These are phyloP conservation scores for Ceratopteris richardii DNA, from an alignment of 75 land plant genomes.

Conservation along the genomic window DNA sequence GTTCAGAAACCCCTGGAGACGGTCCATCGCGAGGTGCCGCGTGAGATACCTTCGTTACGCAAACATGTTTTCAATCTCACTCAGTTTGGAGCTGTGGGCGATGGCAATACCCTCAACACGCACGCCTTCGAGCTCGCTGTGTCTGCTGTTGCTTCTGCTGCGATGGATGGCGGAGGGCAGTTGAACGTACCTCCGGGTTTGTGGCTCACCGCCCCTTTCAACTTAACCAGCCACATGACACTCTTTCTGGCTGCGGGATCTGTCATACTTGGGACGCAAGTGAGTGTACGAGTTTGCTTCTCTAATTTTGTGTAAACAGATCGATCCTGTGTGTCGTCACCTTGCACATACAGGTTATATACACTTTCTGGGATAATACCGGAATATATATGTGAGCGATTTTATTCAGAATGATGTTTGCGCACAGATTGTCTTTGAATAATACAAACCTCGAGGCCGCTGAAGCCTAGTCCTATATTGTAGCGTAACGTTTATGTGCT, in stretches of 20 bases:
- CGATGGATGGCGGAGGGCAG: constrained; percentile 69
- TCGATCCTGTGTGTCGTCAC: too few relatives aligned
- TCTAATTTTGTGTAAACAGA: too few relatives aligned
- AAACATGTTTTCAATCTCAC: constrained; percentile 73
- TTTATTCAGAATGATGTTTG: background rate
- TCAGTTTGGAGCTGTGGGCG: constrained; percentile 91
- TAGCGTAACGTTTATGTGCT: too few relatives aligned
- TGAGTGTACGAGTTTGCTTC: too few relatives aligned
- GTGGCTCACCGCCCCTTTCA: constrained; percentile 98
- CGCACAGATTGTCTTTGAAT: too few relatives aligned
- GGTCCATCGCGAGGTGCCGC: too few relatives aligned
- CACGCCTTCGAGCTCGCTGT: constrained; percentile 81
- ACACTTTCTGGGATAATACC: too few relatives aligned
- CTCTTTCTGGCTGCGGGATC: constrained; percentile 79
- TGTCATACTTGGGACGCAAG: constrained; percentile 66
- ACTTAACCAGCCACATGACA: constrained; percentile 90
- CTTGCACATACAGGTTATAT: too few relatives aligned
- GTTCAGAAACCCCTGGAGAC: too few relatives aligned
- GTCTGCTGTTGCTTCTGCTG: constrained; percentile 37
- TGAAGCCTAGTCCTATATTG: too few relatives aligned
- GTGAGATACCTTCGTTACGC: constrained; percentile 44
- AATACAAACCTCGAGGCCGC: too few relatives aligned
- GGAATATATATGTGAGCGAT: too few relatives aligned
- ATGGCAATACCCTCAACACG: constrained; percentile 76
- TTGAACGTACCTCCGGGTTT: constrained; percentile 75